Base-by-base conservation (phyloP, 352 stramenopile genomes). In the Pythium rhizo-oryzae region DNA sequence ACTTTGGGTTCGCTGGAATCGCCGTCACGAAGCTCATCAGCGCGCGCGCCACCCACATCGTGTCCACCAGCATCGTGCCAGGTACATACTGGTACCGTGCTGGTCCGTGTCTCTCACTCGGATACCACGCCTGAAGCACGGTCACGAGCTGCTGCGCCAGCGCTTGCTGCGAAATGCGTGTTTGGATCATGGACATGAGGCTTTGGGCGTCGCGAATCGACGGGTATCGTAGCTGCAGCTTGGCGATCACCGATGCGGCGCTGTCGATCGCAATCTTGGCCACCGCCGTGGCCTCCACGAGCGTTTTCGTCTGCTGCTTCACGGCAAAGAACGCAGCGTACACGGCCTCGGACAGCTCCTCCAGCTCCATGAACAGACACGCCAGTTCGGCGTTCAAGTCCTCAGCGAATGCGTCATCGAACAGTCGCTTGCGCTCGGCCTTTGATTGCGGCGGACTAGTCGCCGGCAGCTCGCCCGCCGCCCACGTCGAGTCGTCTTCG, bases 271-370 rank as follows among this genome's bases (percentile, higher is more conserved):
- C 74, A 18, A 76, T 24, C 18, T 80, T 73, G 0, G 70, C 70
- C 25, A 79, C 76, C 1, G 74, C 62, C 0, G 73, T 74, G 13
- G 76, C 70, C n/a, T 83, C 76, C 19, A 82, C 49, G 57, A 82
- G 58, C 21, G 76, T 80, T 21, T 71, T 75, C 28, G 64, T 28
- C 53, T 80, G 57, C 15, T 62, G 60, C 51, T 80, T 80, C 19
- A 83, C 76, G 16, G 76, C 61, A 13, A 62, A 43, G n/a, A 75
- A 77, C 15, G 70, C 59, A 4, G 4, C 61, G 37, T 75, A 74
- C 8, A 80, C 76, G 30, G 44, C 58, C 30, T 56, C 58, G 19
- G 13, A 16, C 12, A 65, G 46, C 58, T 65, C 58, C 6, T 75
- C 71, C 7, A 77, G 39, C 50, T 82, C 73, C 51, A 82, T 50